A percentile compares a stretch with the other conserved stretches of the same genome.
Conservation (phyloP, 768 basidiomycete species). For the Mycena floridula region DNA sequence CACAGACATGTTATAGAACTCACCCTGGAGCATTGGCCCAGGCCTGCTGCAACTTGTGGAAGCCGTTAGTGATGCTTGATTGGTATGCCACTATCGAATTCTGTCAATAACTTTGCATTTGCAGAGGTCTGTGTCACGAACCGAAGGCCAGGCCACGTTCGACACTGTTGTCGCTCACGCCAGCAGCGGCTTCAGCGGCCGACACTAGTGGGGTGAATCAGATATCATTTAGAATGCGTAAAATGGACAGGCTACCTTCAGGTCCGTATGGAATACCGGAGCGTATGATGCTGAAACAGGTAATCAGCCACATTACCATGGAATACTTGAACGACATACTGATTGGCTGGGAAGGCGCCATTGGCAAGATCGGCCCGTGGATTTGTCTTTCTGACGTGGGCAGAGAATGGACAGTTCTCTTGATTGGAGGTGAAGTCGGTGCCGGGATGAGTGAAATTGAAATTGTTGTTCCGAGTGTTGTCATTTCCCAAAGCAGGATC, state of each 20-base stretch:
- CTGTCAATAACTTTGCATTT: too few species aligned
- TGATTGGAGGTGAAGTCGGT: constrained; percentile 1
- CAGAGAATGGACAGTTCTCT: constrained; percentile 2
- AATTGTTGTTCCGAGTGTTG: too few species aligned
- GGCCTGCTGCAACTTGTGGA: constrained; percentile 10
- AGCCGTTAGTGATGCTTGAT: constrained; percentile 8
- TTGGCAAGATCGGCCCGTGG: too few species aligned
- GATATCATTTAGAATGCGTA: not conserved
- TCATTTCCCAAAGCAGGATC: constrained; percentile 20
- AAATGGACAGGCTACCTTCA: too few species aligned
- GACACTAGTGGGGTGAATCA: too few species aligned
- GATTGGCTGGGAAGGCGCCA: too few species aligned
- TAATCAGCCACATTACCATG: too few species aligned
- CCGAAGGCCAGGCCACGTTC: constrained; percentile 8
- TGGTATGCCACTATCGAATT: constrained; percentile 12
- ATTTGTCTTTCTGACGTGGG: too few species aligned
- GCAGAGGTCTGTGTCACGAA: not conserved
- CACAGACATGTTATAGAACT: constrained; percentile 1
- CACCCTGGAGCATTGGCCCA: constrained; percentile 11
- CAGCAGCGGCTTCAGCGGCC: constrained; percentile 2
- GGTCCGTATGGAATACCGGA: too few species aligned
- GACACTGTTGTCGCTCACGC: too few species aligned
- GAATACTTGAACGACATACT: too few species aligned
- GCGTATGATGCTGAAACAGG: too few species aligned
- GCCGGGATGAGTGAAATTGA: not conserved